Conservation (phyloP, 1,139 yeast species). For the Nematodospora anomalae region DNA sequence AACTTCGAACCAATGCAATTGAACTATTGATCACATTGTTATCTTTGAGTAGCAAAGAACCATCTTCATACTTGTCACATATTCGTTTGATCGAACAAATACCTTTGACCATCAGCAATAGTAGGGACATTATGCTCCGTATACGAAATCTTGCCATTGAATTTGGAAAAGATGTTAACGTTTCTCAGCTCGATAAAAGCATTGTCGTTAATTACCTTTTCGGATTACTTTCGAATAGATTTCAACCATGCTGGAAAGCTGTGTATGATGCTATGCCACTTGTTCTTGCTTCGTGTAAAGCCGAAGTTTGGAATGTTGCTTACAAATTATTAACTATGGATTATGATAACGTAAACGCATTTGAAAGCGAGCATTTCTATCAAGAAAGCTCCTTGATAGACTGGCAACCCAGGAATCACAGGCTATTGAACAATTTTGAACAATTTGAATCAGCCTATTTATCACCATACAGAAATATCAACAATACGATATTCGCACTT, state of each 20-base stretch:
- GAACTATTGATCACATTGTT: conserved; percentile 38
- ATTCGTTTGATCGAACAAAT: conserved; percentile 66
- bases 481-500: conserved; percentile 30
- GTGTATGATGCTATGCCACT: conserved; percentile 59
- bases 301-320: conserved; percentile 58
- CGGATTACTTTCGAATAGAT: conserved; percentile 73
- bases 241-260: conserved; percentile 86
- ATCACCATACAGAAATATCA: conserved; percentile 22
- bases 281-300: conserved; percentile 45
- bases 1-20: conserved; percentile 48
- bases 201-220: conserved; percentile 59
- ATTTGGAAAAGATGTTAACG: conserved; percentile 41
- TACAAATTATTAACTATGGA: conserved; percentile 39
- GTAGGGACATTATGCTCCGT: conserved; percentile 74
- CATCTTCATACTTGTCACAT: conserved; percentile 38
- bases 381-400: conserved; percentile 21
- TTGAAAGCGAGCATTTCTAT: conserved; percentile 22
- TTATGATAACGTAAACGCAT: conserved; percentile 22
- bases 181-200: conserved; percentile 32
- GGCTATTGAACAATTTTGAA: conserved; percentile 29
- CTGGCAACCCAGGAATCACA: conserved; percentile 33
- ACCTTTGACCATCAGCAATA: conserved; percentile 66
- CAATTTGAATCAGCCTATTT: conserved; percentile 23
- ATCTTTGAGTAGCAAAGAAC: conserved; percentile 22
- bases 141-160: conserved; percentile 59